Percentiles rank a stretch among this genome's conserved stretches.
phyloP scores from a whole-genome alignment of 306 rosid species.

The Acacia acuminata region DNA sequence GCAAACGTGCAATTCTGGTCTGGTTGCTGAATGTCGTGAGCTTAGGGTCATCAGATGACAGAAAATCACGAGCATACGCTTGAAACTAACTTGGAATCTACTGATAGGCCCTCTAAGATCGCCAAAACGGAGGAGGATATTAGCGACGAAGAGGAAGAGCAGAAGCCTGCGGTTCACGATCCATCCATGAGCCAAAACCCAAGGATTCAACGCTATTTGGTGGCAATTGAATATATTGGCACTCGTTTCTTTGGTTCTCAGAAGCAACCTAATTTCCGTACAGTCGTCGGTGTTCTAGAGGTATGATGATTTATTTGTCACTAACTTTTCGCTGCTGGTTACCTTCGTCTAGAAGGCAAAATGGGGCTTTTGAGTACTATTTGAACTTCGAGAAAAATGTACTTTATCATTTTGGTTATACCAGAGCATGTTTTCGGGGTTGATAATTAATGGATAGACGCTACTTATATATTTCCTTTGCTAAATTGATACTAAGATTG shows the following conservation, averaged over 20 bases:
- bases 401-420: not conserved
- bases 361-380: not conserved
- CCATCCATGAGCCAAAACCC: slow-evolving; percentile 51
- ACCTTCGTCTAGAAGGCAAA: not conserved
- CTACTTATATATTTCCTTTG: not conserved
- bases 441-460: not conserved
- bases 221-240: slow-evolving; percentile 87
- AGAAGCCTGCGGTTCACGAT: not conserved
- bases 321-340: not conserved
- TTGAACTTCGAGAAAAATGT: slow-evolving; percentile 6
- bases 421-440: not conserved
- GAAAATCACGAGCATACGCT: slow-evolving; percentile 48
- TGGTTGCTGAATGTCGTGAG: not conserved
- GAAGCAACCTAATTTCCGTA: slow-evolving; percentile 75
- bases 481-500: not conserved
- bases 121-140: slow-evolving; percentile 43
- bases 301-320: slow-evolving; percentile 26
- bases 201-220: slow-evolving; percentile 69
- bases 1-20: not conserved
- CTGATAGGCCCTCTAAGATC: slow-evolving; percentile 56
- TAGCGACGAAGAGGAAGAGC: slow-evolving; percentile 23
- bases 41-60: slow-evolving; percentile 41
- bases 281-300: slow-evolving; percentile 88
- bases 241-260: slow-evolving; percentile 90
- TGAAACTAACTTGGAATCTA: slow-evolving; percentile 36